Evolutionary conservation across 73 alveolate genomes (phyloP).

Genomic region (Uronychia binucleata): DNA sequence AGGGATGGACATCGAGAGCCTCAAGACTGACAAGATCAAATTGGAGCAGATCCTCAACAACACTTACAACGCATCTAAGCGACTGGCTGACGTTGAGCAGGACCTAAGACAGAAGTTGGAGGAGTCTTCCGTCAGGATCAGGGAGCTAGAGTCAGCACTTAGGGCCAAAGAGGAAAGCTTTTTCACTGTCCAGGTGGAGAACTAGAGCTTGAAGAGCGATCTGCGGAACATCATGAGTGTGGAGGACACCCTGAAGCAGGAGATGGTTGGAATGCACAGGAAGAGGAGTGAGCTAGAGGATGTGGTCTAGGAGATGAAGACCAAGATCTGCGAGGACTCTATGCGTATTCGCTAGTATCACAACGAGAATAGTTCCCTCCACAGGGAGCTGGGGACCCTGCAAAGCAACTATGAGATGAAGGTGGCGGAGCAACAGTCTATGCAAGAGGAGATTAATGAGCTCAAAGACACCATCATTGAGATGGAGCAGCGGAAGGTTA

Average conservation of each 20-base stretch:
- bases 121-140: background rate
- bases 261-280: background rate
- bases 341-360: background rate
- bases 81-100: background rate
- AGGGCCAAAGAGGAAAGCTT: background rate
- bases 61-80: background rate
- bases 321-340: slow-evolving; percentile 2
- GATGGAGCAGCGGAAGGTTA: background rate
- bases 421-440: background rate
- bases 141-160: background rate
- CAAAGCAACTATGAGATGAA: background rate
- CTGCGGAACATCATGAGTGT: background rate
- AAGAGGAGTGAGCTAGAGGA: background rate
- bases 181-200: background rate
- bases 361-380: background rate
- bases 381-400: background rate
- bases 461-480: background rate
- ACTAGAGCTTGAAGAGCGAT: background rate
- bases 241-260: background rate
- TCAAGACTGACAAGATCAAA: background rate
- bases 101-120: background rate
- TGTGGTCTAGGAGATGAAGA: background rate
- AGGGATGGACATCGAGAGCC: background rate
- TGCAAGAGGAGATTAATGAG: background rate
- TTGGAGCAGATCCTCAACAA: background rate